Evolutionary conservation across 495 filamentous ascomycete genomes (phyloP).

Genomic region (Trichoderma gamsii): DNA sequence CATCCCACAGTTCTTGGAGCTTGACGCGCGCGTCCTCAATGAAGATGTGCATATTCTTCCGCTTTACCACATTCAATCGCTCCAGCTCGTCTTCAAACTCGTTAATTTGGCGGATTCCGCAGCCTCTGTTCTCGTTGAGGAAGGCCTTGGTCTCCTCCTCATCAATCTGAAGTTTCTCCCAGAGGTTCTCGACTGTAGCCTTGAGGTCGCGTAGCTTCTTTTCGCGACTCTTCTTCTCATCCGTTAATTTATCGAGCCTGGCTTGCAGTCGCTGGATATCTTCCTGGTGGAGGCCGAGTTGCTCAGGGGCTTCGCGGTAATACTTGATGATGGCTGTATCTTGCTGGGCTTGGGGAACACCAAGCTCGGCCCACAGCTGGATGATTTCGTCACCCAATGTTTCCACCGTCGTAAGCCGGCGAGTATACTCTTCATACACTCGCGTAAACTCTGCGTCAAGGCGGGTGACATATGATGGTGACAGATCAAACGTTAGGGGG

Average conservation of each 20-base stretch:
- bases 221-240: constrained; percentile 90
- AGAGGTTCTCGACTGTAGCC: constrained; percentile 68
- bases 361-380: constrained; percentile 90
- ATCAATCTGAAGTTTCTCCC: constrained; percentile 82
- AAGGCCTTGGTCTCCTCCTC: constrained; percentile 77
- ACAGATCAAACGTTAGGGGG: constrained; percentile 78
- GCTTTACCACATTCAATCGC: constrained; percentile 84
- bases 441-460: constrained; percentile 86
- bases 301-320: constrained; percentile 84
- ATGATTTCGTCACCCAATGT: constrained; percentile 76
- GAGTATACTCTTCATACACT: constrained; percentile 91
- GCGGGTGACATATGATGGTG: constrained; percentile 75
- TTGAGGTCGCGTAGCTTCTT: constrained; percentile 72
- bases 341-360: constrained; percentile 87
- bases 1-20: constrained; percentile 91
- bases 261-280: constrained; percentile 66
- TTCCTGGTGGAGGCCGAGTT: constrained; percentile 81
- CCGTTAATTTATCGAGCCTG: constrained; percentile 76
- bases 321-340: constrained; percentile 79
- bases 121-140: constrained; percentile 61
- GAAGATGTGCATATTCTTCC: constrained; percentile 89
- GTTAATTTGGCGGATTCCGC: constrained; percentile 80
- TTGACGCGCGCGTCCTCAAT: constrained; percentile 88
- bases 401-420: constrained; percentile 69
- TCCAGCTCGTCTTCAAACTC: constrained; percentile 87